Evolutionary conservation across 352 stramenopile species (phyloP).

Genomic region (Pilasporangium apinafurcum): DNA sequence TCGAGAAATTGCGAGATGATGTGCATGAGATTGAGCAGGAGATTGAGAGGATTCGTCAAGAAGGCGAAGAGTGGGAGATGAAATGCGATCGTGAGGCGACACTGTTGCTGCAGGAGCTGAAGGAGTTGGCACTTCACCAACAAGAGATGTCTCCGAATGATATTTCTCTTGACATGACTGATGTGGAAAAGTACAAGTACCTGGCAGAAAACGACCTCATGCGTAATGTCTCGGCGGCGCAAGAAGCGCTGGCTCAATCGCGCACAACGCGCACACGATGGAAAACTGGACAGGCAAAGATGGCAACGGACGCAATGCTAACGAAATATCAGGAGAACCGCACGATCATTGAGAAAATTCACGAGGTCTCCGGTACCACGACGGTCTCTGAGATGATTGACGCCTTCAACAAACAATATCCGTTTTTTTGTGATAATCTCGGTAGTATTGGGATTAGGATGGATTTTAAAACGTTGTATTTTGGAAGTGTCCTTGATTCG

Average conservation of each 20-base stretch:
- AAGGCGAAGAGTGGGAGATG: slow-evolving; percentile 57
- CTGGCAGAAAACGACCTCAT: slow-evolving; percentile 72
- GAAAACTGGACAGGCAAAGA: slow-evolving; percentile 65
- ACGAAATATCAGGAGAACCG: slow-evolving; percentile 81
- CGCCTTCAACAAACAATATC: slow-evolving; percentile 80
- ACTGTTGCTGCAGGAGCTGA: slow-evolving; percentile 57
- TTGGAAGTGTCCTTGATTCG: slow-evolving; percentile 11
- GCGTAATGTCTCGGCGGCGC: slow-evolving; percentile 35
- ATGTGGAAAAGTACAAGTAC: slow-evolving; percentile 59
- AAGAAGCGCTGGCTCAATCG: slow-evolving; percentile 47
- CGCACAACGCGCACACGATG: slow-evolving; percentile 52
- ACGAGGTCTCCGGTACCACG: slow-evolving; percentile 70
- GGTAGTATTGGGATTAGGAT: no score
- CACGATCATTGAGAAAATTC: slow-evolving; percentile 76
- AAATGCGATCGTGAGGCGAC: slow-evolving; percentile 47
- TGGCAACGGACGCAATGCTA: slow-evolving; percentile 50
- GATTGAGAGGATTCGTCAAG: slow-evolving; percentile 43
- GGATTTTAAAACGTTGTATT: slow-evolving; percentile 4
- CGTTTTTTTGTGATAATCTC: slow-evolving; percentile 12
- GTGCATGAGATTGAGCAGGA: slow-evolving; percentile 45
- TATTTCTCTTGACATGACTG: slow-evolving; percentile 35
- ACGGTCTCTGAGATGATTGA: slow-evolving; percentile 82
- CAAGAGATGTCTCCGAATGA: no score
- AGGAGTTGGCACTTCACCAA: slow-evolving; percentile 55
- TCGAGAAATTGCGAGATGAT: slow-evolving; percentile 52